A percentile compares a stretch with the other conserved stretches of the same genome.
These are phyloP conservation scores for Magnusiomyces suaveolens DNA, from an alignment of 1,139 yeast species.

Conservation along the genomic window DNA sequence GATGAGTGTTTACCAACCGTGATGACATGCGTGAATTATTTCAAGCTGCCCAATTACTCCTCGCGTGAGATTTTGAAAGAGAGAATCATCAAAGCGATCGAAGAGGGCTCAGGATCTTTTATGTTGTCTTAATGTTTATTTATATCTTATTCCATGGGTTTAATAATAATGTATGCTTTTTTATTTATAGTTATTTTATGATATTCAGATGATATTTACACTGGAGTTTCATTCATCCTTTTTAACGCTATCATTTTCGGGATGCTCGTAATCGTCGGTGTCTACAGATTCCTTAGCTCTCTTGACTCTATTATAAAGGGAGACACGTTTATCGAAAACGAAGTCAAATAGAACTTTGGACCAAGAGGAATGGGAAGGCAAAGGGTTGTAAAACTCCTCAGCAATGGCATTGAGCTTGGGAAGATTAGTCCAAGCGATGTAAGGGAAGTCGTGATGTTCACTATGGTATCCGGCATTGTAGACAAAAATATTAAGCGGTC, in stretches of 20 bases:
- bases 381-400: constrained; percentile 67
- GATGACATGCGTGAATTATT: constrained; percentile 95
- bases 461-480: constrained; percentile 94
- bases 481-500: constrained; percentile 61
- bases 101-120: constrained; percentile 86
- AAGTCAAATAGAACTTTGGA: constrained; percentile 65
- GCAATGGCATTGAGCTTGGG: constrained; percentile 61
- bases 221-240: too few species aligned
- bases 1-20: constrained; percentile 92
- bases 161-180: too few species aligned
- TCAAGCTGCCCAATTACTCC: constrained; percentile 79
- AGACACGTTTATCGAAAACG: constrained; percentile 54
- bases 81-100: constrained; percentile 58
- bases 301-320: constrained; percentile 77
- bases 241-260: constrained; percentile 7
- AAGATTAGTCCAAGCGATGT: constrained; percentile 78
- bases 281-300: constrained; percentile 32
- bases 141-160: too few species aligned
- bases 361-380: constrained; percentile 77
- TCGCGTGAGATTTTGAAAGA: constrained; percentile 48
- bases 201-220: too few species aligned
- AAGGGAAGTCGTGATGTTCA: constrained; percentile 94
- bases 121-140: constrained; percentile 72
- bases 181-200: too few species aligned
- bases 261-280: constrained; percentile 16